Conservation (phyloP, 1,284 basidiomycete species). For the Cryptococcus sp. region DNA sequence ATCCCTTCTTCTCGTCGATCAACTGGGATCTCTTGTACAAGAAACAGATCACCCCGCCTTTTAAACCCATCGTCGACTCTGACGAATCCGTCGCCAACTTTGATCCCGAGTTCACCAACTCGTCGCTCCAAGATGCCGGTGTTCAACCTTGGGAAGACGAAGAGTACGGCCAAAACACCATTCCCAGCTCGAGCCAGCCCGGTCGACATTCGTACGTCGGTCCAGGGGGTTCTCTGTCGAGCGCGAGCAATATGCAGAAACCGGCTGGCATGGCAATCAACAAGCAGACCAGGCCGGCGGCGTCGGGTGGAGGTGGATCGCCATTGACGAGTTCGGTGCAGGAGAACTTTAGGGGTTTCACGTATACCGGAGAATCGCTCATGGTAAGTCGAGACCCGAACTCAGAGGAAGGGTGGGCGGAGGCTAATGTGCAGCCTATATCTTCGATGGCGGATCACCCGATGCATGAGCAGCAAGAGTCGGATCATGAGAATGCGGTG, state of each 20-base stretch:
- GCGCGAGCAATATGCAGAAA: slow-evolving; percentile 24
- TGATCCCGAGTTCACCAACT: slow-evolving; percentile 88
- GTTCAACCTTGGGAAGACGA: slow-evolving; percentile 57
- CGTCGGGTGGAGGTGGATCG: slow-evolving; percentile 52
- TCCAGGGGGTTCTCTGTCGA: slow-evolving; percentile 40
- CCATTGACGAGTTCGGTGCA: slow-evolving; percentile 83
- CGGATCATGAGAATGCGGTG: slow-evolving; percentile 38
- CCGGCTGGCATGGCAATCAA: slow-evolving; percentile 40
- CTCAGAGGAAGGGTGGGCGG: not conserved
- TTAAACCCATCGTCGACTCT: slow-evolving; percentile 96
- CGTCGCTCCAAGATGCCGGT: slow-evolving; percentile 48
- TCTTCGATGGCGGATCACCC: slow-evolving; percentile 47
- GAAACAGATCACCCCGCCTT: slow-evolving; percentile 93
- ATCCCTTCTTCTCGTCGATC: slow-evolving; percentile 88
- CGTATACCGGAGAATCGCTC: slow-evolving; percentile 78
- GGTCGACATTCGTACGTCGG: slow-evolving; percentile 43
- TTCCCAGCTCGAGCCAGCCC: slow-evolving; percentile 7
- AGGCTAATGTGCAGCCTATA: slow-evolving; percentile 37
- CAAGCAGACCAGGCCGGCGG: slow-evolving; percentile 30
- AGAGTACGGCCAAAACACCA: slow-evolving; percentile 12
- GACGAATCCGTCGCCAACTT: slow-evolving; percentile 98
- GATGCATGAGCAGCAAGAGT: slow-evolving; percentile 46
- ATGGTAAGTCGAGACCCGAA: slow-evolving; percentile 34
- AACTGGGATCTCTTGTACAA: slow-evolving; percentile 81
- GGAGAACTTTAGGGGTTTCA: slow-evolving; percentile 90